A percentile compares a stretch with the other conserved stretches of the same genome.
phyloP scores from a whole-genome alignment of 441 rosid species.

The Pelargonium cotyledonis region DNA sequence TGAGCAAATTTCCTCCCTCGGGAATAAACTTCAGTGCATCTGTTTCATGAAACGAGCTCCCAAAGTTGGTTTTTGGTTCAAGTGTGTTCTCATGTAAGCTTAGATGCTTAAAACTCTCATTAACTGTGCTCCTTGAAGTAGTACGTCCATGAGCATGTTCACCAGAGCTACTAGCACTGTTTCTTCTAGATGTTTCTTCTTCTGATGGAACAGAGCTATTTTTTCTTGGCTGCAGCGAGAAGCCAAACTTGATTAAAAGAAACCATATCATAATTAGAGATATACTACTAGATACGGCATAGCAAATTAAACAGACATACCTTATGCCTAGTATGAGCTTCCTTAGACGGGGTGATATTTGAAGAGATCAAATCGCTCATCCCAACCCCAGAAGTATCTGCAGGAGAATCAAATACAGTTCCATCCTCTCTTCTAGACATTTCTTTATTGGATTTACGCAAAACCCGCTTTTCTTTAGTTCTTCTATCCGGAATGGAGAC shows the following conservation, averaged over 20 bases:
- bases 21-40: conserved; percentile 14
- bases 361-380: conserved; percentile 8
- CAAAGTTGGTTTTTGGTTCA: conserved; percentile 34
- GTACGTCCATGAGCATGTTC: conserved; percentile 30
- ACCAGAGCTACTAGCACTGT: conserved; percentile 28
- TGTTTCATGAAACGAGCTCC: conserved; percentile 25
- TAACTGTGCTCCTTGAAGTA: conserved; percentile 20
- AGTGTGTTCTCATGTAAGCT: conserved; percentile 22
- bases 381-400: conserved; percentile 28
- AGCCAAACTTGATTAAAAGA: neutral
- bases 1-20: conserved; percentile 18
- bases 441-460: conserved; percentile 35
- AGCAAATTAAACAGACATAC: conserved; percentile 20
- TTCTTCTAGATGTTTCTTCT: conserved; percentile 33
- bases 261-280: neutral
- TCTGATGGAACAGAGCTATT: conserved; percentile 25
- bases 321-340: conserved; percentile 31
- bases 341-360: no score
- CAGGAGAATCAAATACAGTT: conserved; percentile 25
- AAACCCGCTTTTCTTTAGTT: conserved; percentile 32
- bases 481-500: conserved; percentile 38
- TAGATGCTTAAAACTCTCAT: conserved; percentile 29
- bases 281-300: neutral
- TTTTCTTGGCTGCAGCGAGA: conserved; percentile 33
- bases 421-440: conserved; percentile 35